Evolutionary conservation across 768 basidiomycete genomes (phyloP).

Genomic region (Lentinula boryana): DNA sequence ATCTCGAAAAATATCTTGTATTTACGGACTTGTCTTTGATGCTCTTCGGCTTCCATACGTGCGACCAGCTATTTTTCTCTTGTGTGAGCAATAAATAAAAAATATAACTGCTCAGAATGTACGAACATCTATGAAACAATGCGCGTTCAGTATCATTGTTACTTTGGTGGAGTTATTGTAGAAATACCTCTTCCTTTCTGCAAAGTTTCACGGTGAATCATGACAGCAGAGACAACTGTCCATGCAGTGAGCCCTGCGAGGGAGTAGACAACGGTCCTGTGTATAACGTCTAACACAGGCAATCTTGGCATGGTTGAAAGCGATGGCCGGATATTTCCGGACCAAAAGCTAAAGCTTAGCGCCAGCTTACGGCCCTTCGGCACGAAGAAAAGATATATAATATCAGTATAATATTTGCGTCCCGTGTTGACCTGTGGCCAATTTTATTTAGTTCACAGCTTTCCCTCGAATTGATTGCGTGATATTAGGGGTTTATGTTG

Average conservation of each 20-base stretch:
- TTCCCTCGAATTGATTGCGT: no score
- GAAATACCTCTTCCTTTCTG: constrained; percentile 49
- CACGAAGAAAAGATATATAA: no score
- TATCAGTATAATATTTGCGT: no score
- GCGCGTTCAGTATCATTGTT: constrained; percentile 3
- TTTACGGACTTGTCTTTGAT: constrained; percentile 4
- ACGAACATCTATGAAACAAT: not conserved
- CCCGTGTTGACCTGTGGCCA: no score
- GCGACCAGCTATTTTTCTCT: not conserved
- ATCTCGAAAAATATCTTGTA: not conserved
- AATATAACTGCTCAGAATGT: not conserved
- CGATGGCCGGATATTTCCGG: no score
- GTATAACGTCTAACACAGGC: constrained; percentile 39
- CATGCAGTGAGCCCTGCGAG: constrained; percentile 46
- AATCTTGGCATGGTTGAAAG: constrained; percentile 9
- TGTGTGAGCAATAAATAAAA: not conserved
- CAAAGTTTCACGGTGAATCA: constrained; percentile 49
- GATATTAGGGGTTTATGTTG: no score
- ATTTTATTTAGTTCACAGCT: no score
- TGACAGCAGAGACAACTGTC: constrained; percentile 46
- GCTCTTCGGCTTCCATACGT: constrained; percentile 5
- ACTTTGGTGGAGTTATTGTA: not conserved
- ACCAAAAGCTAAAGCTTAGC: no score
- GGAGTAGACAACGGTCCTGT: constrained; percentile 49
- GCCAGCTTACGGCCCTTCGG: no score